Evolutionary conservation across 2,329 filamentous ascomycete species (phyloP).

Genomic region (Fusarium stilboides): DNA sequence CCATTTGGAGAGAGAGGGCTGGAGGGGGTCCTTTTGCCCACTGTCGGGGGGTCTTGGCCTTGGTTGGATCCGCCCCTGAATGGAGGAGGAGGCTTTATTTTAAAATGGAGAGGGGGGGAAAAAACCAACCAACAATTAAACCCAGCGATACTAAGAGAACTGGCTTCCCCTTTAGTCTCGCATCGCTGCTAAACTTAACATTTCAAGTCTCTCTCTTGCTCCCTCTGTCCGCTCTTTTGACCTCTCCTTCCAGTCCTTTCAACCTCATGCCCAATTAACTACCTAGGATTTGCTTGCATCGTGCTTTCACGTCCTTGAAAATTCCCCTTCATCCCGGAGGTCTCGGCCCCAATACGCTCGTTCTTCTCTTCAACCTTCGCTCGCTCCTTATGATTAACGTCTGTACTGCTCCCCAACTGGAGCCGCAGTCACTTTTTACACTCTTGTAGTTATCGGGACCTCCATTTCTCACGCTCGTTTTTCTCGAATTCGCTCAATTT

Average conservation of each 20-base stretch:
- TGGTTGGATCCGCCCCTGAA: slow-evolving; percentile 52
- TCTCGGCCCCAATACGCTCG: slow-evolving; percentile 52
- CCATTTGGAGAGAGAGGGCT: slow-evolving; percentile 22
- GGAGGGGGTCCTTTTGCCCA: no score
- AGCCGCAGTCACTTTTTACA: slow-evolving; percentile 45
- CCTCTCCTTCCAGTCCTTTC: slow-evolving; percentile 32
- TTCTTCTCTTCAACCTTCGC: slow-evolving; percentile 45
- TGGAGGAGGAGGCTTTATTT: slow-evolving; percentile 48
- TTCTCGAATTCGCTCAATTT: slow-evolving; percentile 9
- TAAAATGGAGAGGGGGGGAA: slow-evolving; percentile 44
- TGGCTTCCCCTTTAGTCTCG: slow-evolving; percentile 45
- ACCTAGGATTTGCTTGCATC: slow-evolving; percentile 22
- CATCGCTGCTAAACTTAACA: slow-evolving; percentile 31
- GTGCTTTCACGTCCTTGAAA: slow-evolving; percentile 12
- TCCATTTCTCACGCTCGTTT: slow-evolving; percentile 35
- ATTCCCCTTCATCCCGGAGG: slow-evolving; percentile 34
- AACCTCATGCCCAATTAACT: slow-evolving; percentile 30
- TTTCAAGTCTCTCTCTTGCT: slow-evolving; percentile 23
- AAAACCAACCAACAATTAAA: slow-evolving; percentile 51
- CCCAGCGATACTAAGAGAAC: slow-evolving; percentile 42
- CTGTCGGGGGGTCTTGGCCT: slow-evolving; percentile 38
- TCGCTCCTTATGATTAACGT: slow-evolving; percentile 52
- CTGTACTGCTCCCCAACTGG: slow-evolving; percentile 50
- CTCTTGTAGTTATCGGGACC: slow-evolving; percentile 36
- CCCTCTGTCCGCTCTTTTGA: slow-evolving; percentile 15